Evolutionary conservation across 2,329 filamentous ascomycete genomes (phyloP).

Genomic region (Pseudocercospora crystallina): DNA sequence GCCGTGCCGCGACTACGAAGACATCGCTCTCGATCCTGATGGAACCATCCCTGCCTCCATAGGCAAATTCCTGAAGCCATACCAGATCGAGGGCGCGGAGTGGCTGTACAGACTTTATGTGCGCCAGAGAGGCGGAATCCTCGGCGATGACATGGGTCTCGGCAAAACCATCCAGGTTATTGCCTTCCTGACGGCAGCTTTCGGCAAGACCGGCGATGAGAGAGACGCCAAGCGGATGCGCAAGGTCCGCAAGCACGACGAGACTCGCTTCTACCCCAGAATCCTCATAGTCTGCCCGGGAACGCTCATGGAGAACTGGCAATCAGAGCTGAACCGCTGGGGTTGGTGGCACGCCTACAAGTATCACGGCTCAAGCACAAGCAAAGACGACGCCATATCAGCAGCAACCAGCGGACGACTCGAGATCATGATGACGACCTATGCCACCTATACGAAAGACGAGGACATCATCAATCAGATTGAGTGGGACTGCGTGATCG

Average conservation of each 20-base stretch:
- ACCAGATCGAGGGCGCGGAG: conserved; percentile 80
- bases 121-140: conserved; percentile 83
- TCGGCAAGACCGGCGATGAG: conserved; percentile 90
- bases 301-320: conserved; percentile 87
- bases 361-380: conserved; percentile 63
- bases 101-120: conserved; percentile 90
- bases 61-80: conserved; percentile 87
- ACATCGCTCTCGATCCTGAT: conserved; percentile 73
- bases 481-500: conserved; percentile 89
- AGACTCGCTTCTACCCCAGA: conserved; percentile 73
- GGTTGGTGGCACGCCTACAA: conserved; percentile 91
- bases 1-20: conserved; percentile 65
- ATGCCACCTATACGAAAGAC: conserved; percentile 79
- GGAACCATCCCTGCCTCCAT: conserved; percentile 85
- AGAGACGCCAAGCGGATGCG: conserved; percentile 84
- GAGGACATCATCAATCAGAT: conserved; percentile 77
- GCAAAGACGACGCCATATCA: conserved; percentile 51
- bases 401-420: conserved; percentile 73
- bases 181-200: conserved; percentile 84
- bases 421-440: conserved; percentile 94
- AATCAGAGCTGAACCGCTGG: conserved; percentile 81
- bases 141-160: conserved; percentile 96
- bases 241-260: conserved; percentile 67
- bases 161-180: conserved; percentile 97
- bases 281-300: conserved; percentile 87